Percentiles rank a stretch among this genome's conserved stretches.
Evolutionary conservation across 2,329 filamentous ascomycete genomes (phyloP).

Genomic region (Ophiostoma novo-ulmi): DNA sequence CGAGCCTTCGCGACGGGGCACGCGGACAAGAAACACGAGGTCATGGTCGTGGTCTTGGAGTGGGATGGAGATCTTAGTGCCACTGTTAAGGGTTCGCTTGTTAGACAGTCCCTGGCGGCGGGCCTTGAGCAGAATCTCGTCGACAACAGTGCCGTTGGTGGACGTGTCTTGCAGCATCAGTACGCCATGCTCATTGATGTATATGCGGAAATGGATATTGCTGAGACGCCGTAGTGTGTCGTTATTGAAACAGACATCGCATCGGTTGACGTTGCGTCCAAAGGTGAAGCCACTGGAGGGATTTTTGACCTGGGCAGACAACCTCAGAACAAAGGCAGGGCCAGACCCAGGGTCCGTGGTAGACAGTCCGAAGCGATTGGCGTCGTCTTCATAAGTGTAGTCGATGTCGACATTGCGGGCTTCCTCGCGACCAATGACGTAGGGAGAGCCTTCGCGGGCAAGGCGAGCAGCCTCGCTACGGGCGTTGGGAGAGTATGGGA

Average conservation of each 20-base stretch:
- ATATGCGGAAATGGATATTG: conserved; percentile 95
- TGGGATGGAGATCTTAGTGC: conserved; percentile 66
- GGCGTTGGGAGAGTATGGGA: conserved; percentile 70
- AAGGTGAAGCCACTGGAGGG: conserved; percentile 74
- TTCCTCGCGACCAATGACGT: conserved; percentile 47
- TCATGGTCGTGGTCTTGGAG: conserved; percentile 51
- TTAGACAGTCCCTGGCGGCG: conserved; percentile 32
- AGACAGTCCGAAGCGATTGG: conserved; percentile 47
- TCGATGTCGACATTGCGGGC: conserved; percentile 49
- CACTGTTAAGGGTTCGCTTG: conserved; percentile 61
- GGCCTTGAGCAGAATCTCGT: conserved; percentile 58
- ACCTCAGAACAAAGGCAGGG: conserved; percentile 70
- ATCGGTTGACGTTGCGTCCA: conserved; percentile 66
- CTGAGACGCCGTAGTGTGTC: conserved; percentile 72
- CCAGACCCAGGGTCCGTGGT: conserved; percentile 46
- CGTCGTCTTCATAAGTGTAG: conserved; percentile 48
- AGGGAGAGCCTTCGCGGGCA: conserved; percentile 43
- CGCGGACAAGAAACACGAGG: conserved; percentile 77
- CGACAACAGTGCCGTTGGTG: conserved; percentile 91
- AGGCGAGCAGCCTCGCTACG: conserved; percentile 61
- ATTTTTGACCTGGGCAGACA: conserved; percentile 68
- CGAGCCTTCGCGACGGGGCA: conserved; percentile 67
- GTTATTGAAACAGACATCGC: conserved; percentile 65
- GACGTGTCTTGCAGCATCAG: conserved; percentile 92
- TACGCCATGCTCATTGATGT: conserved; percentile 75